phyloP scores from a whole-genome alignment of 2,329 filamentous ascomycete genomes.

The Monosporascus sp. region DNA sequence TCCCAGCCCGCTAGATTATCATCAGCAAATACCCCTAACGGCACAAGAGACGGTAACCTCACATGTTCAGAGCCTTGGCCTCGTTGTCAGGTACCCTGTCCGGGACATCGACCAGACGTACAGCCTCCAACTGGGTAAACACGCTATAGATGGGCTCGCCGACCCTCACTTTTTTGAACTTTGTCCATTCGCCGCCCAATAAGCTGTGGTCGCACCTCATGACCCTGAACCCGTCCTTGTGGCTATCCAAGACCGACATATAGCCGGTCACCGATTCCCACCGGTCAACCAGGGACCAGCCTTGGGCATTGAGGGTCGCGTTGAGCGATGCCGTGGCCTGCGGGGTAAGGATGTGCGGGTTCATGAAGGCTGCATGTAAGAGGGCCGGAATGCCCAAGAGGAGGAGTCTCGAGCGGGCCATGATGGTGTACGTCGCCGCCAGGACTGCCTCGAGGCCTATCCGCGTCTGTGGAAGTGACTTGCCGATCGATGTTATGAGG shows the following conservation, averaged over 20 bases:
- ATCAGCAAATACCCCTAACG: conserved; percentile 6
- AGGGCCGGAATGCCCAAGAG: conserved; percentile 67
- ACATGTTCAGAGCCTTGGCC: conserved; percentile 82
- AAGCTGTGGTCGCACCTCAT: conserved; percentile 93
- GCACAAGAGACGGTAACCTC: conserved; percentile 31
- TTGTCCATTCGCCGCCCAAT: conserved; percentile 85
- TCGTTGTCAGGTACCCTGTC: conserved; percentile 53
- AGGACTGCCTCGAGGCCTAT: conserved; percentile 68
- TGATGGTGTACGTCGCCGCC: conserved; percentile 57
- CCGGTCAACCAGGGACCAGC: conserved; percentile 74
- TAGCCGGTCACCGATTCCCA: conserved; percentile 88
- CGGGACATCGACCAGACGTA: conserved; percentile 67
- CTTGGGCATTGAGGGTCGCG: conserved; percentile 55
- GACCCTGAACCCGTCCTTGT: conserved; percentile 65
- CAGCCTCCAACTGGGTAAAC: conserved; percentile 93
- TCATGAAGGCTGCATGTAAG: conserved; percentile 65
- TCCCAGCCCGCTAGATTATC: conserved; percentile 66
- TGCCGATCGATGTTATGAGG: conserved; percentile 52
- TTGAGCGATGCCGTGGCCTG: conserved; percentile 61
- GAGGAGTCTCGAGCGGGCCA: conserved; percentile 66
- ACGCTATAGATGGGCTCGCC: conserved; percentile 90
- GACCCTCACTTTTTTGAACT: conserved; percentile 47
- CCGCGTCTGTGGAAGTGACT: conserved; percentile 61
- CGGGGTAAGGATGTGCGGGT: conserved; percentile 66
- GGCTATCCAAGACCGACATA: conserved; percentile 80